Evolutionary conservation across 306 rosid genomes (phyloP), one percentile per base, ranked within the genome.

Genomic region (Lathyrus oleraceus): DNA sequence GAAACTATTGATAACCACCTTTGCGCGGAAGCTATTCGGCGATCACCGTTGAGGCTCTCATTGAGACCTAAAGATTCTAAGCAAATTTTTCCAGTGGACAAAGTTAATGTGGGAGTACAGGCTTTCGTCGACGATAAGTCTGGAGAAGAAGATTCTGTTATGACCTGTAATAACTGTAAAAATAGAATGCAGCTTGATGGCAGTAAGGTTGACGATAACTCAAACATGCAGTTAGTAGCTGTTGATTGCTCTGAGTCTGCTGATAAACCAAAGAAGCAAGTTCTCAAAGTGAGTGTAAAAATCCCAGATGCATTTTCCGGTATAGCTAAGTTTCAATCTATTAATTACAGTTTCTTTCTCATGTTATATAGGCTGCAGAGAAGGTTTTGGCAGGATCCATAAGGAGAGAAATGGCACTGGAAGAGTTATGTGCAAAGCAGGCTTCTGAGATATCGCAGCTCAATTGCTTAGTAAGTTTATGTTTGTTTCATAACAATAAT

Each of bases 351-450:
- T 70, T 39, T 59, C 19, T 66, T 65, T 65, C 39, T 64, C 40
- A 35, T 66, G 56, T 57, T 15, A 47, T 54, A 19, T 82, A 92
- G 98, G 98, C 88, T 27, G 92, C 85, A 63, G 89, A 89, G 85
- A 87, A 87, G 84, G 95, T 89, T 78, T 83, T 92, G 87, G 96
- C 96, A 1, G 98, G 95, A 61, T 87, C 98, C 44, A 87, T 89
- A 63, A 80, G 98, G 84, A 87, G 98, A 85, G 98, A 92, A 80
- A 92, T 92, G 98, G 95, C 95, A 53, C 80, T 92, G 6, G 92
- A 85, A 81, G 92, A 89, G 66, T 51, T 86, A 67, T 87, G 92
- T 85, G 83, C 85, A 73, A 92, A 81, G 85, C 89, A 89, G 83
- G 76, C 74, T 75, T 85, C 80, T 68, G 89, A 92, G 83, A 89